Conservation (phyloP, 805 yeast species). For the Teunomyces gatunensis region DNA sequence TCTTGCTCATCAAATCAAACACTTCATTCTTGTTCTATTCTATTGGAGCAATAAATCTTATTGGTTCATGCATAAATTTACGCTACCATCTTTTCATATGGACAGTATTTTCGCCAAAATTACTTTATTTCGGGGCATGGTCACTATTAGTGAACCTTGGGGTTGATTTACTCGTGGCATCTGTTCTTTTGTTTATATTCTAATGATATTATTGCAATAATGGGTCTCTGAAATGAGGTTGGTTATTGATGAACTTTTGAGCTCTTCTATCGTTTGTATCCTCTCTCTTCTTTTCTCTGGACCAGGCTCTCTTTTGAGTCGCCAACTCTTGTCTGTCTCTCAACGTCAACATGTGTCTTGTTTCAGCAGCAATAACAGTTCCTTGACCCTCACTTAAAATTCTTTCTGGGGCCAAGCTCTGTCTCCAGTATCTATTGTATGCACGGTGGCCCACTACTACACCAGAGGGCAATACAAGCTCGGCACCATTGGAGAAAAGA, state of each 20-base stretch:
- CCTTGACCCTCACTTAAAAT: conserved; percentile 47
- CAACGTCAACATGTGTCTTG: conserved; percentile 46
- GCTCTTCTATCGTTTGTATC: conserved; percentile 57
- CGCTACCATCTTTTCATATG: conserved; percentile 90
- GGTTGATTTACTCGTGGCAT: conserved; percentile 21
- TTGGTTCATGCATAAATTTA: conserved; percentile 68
- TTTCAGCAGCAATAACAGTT: conserved; percentile 48
- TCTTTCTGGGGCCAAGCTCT: conserved; percentile 43
- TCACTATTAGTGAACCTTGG: conserved; percentile 44
- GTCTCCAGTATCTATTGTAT: conserved; percentile 42
- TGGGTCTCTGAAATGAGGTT: conserved; percentile 60
- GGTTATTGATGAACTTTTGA: conserved; percentile 72
- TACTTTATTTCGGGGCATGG: conserved; percentile 83
- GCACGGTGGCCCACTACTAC: conserved; percentile 43
- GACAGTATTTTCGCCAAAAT: conserved; percentile 96
- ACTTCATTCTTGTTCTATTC: conserved; percentile 54
- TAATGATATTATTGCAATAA: conserved; percentile 16
- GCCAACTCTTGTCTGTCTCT: conserved; percentile 41
- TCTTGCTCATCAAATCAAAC: conserved; percentile 35
- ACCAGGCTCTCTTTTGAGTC: conserved; percentile 58
- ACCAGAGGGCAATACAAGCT: conserved; percentile 43
- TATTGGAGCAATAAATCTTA: conserved; percentile 53
- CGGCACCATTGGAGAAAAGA: conserved; percentile 33
- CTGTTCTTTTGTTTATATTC: conserved; percentile 5
- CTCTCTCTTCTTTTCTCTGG: conserved; percentile 48